A percentile compares a stretch with the other conserved stretches of the same genome.
Evolutionary conservation across 1,284 basidiomycete genomes (phyloP).

Genomic region (Ceratobasidium sp.): DNA sequence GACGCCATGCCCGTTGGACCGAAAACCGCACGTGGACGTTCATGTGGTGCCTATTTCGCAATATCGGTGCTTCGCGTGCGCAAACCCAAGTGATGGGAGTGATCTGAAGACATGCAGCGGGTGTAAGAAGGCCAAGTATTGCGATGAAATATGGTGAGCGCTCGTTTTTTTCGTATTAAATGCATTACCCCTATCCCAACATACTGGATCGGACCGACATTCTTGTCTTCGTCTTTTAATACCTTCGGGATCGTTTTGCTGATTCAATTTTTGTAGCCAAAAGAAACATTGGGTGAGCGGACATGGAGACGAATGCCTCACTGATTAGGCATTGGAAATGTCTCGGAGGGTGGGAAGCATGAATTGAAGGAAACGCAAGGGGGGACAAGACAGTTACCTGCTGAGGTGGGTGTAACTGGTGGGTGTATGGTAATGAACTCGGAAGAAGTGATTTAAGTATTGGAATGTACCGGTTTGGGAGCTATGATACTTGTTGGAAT

Average conservation of each 20-base stretch:
- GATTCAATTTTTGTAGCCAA: constrained; percentile 8
- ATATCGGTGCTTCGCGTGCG: constrained; percentile 32
- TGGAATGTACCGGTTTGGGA: neutral
- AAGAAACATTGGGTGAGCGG: constrained; percentile 41
- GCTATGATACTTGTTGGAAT: neutral
- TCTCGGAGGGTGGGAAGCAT: neutral
- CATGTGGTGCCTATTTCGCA: constrained; percentile 13
- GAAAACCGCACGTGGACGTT: constrained; percentile 10
- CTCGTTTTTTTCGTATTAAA: neutral
- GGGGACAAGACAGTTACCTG: too few species aligned
- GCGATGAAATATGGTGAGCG: constrained; percentile 41
- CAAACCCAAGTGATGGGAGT: constrained; percentile 31
- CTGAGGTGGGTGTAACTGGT: neutral
- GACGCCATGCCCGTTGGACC: constrained; percentile 19
- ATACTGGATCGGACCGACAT: too few species aligned
- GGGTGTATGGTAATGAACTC: neutral
- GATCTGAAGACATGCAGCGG: constrained; percentile 40
- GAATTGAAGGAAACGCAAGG: too few species aligned
- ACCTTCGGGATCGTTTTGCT: neutral
- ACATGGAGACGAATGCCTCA: constrained; percentile 32
- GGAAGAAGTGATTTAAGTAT: neutral
- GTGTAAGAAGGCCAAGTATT: constrained; percentile 36
- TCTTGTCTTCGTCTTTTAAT: too few species aligned
- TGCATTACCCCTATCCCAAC: neutral
- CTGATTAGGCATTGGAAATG: neutral